These are phyloP conservation scores for Sonneratia alba DNA, from an alignment of 345 rosid genomes.

Conservation along the genomic window DNA sequence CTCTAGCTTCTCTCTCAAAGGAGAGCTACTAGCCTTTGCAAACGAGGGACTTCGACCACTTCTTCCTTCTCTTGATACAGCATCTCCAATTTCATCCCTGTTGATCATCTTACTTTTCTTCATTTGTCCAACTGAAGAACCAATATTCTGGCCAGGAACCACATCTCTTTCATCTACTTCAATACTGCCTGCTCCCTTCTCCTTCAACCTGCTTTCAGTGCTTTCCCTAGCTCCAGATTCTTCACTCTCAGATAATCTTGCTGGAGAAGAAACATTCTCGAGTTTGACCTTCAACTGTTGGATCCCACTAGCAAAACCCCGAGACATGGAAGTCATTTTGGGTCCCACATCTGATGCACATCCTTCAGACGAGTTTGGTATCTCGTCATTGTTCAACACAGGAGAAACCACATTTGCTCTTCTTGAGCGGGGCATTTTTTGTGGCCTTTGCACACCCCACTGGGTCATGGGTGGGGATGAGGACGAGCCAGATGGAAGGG, in stretches of 20 bases:
- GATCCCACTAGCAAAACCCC: slow-evolving; percentile 21
- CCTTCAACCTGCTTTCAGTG: slow-evolving; percentile 26
- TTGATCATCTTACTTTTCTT: slow-evolving; percentile 29
- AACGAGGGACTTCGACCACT: slow-evolving; percentile 30
- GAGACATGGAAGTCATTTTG: slow-evolving; percentile 27
- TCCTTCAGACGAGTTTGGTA: slow-evolving; percentile 34
- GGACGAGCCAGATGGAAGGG: slow-evolving; percentile 34
- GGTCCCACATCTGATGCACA: slow-evolving; percentile 26
- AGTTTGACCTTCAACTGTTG: slow-evolving; percentile 31
- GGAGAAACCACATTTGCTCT: slow-evolving; percentile 53
- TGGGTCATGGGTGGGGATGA: slow-evolving; percentile 40
- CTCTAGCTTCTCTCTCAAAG: slow-evolving; percentile 36
- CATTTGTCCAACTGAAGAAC: slow-evolving; percentile 17
- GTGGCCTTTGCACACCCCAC: slow-evolving; percentile 52
- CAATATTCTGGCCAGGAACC: slow-evolving; percentile 16
- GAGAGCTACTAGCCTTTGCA: slow-evolving; percentile 26
- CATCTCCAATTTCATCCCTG: slow-evolving; percentile 34
- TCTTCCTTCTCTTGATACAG: slow-evolving; percentile 43
- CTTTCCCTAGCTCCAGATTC: slow-evolving; percentile 40
- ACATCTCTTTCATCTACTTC: slow-evolving; percentile 27
- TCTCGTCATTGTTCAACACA: slow-evolving; percentile 39
- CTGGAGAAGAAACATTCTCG: slow-evolving; percentile 40
- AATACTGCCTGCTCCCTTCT: slow-evolving; percentile 20
- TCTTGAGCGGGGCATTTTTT: slow-evolving; percentile 47
- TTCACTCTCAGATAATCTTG: slow-evolving; percentile 47